These are phyloP conservation scores for Trifolium fragiferum DNA, from an alignment of 306 rosid species.

Conservation along the genomic window DNA sequence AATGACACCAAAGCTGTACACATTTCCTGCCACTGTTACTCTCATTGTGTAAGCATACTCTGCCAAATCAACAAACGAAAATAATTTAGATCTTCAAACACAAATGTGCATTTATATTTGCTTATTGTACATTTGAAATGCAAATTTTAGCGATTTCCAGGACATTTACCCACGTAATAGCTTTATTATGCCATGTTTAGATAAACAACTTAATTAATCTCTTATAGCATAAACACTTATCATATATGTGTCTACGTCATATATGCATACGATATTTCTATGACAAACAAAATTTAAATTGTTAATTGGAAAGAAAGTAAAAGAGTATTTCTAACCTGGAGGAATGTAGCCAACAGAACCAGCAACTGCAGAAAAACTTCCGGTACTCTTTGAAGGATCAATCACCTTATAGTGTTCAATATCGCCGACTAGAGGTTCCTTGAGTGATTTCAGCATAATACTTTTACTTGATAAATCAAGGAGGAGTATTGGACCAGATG, in stretches of 20 bases:
- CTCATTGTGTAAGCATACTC: conserved; percentile 96
- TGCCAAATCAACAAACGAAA: conserved; percentile 47
- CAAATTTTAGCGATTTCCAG: background rate
- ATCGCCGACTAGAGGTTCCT: conserved; percentile 93
- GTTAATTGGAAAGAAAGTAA: conserved; percentile 11
- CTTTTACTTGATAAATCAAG: conserved; percentile 81
- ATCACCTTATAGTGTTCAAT: conserved; percentile 86
- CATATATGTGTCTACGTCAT: background rate
- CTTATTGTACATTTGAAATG: background rate
- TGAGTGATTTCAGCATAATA: conserved; percentile 84
- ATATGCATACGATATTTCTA: background rate
- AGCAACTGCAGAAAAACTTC: conserved; percentile 80
- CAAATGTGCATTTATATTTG: background rate
- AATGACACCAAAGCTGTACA: conserved; percentile 86
- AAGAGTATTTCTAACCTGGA: conserved; percentile 72
- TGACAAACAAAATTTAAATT: too few relatives aligned
- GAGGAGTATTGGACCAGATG: conserved; percentile 75
- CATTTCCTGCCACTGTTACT: conserved; percentile 75
- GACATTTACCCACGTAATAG: background rate
- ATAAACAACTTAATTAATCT: background rate
- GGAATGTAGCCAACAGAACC: conserved; percentile 98
- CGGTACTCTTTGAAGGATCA: conserved; percentile 87
- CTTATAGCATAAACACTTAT: background rate
- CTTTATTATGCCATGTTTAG: too few relatives aligned
- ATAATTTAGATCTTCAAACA: conserved; percentile 22